These are phyloP conservation scores for Plasmodium coatneyi DNA, from an alignment of 169 alveolate genomes.

Conservation along the genomic window DNA sequence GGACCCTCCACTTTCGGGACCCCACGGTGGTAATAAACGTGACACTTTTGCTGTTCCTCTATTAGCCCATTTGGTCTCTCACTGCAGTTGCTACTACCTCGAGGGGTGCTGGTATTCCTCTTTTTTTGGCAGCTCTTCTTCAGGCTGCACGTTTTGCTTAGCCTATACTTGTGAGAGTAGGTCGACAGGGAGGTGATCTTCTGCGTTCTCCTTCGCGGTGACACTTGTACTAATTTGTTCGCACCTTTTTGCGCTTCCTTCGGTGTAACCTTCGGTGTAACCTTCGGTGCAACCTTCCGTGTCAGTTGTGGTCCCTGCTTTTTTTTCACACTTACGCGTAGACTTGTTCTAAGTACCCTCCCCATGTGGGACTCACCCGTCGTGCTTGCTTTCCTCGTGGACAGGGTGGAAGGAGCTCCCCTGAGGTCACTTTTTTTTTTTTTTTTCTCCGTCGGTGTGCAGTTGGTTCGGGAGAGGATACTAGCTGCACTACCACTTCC, in stretches of 20 bases:
- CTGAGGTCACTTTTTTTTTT: not conserved
- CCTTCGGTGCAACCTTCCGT: not conserved
- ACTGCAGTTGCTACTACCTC: not conserved
- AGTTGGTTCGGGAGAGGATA: not conserved
- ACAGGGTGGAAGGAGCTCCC: not conserved
- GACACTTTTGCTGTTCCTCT: not conserved
- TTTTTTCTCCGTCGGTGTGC: not conserved
- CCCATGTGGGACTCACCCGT: not conserved
- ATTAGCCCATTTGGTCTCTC: not conserved
- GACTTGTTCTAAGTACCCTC: not conserved
- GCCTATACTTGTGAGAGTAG: not conserved
- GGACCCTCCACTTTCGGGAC: not conserved
- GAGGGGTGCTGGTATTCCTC: not conserved
- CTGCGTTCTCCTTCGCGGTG: not conserved
- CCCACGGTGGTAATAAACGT: not conserved
- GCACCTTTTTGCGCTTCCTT: not conserved
- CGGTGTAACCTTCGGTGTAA: not conserved
- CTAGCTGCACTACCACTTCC: not conserved
- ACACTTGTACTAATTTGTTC: not conserved
- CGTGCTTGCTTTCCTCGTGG: not conserved
- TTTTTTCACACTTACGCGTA: not conserved
- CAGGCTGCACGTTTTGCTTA: not conserved
- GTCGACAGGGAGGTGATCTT: not conserved
- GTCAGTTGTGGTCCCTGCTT: not conserved
- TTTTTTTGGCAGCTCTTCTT: not conserved